A percentile compares a stretch with the other conserved stretches of the same genome.
These are phyloP conservation scores for Hymenoscyphus salicellus DNA, from an alignment of 2,329 filamentous ascomycete genomes.

Conservation along the genomic window DNA sequence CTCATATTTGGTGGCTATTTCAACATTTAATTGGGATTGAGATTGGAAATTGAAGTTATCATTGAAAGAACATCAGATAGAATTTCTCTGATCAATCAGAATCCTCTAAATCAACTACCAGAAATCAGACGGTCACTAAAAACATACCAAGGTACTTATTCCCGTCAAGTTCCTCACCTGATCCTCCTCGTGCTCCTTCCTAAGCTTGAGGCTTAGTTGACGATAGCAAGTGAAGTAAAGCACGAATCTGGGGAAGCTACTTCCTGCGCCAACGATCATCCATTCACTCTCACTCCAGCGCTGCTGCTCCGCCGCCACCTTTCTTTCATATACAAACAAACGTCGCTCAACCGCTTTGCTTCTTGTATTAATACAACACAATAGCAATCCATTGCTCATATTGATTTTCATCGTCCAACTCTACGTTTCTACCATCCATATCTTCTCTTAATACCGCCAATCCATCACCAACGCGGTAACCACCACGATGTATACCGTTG, in stretches of 20 bases:
- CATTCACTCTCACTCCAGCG: neutral
- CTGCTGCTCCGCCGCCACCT: neutral
- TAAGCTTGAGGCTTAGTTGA: neutral
- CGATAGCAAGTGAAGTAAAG: neutral
- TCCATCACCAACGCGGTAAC: constrained; percentile 1
- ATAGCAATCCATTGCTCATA: constrained; percentile 1
- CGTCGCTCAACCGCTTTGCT: neutral
- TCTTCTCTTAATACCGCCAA: neutral
- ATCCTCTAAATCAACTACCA: neutral
- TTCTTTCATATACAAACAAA: neutral
- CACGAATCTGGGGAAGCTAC: neutral
- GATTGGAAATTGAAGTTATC: neutral
- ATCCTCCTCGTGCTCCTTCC: neutral
- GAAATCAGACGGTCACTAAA: neutral
- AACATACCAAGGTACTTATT: neutral
- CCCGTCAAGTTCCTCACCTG: neutral
- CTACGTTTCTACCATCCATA: neutral
- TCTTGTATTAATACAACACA: neutral
- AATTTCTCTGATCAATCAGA: neutral
- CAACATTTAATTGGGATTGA: neutral
- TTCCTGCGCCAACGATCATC: neutral
- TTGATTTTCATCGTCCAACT: neutral
- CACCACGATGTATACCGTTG: constrained; percentile 60
- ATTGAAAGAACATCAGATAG: neutral
- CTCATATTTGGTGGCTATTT: neutral